phyloP scores from a whole-genome alignment of 148 eudicot genomes.

The Rhododendron williamsianum region DNA sequence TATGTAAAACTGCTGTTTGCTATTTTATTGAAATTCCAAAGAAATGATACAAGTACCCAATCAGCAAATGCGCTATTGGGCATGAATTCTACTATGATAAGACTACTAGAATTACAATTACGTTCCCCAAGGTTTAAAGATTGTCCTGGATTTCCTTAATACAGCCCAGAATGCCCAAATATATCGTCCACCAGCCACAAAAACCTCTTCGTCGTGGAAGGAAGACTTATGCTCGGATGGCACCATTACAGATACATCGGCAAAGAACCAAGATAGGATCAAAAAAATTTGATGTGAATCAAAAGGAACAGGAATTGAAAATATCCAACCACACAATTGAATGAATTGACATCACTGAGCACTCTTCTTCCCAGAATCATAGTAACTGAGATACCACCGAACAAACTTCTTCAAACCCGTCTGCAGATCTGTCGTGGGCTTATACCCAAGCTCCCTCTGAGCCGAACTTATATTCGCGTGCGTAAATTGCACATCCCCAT shows the following conservation, averaged over 20 bases:
- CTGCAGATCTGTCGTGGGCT: conserved; percentile 67
- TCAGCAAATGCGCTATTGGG: conserved; percentile 37
- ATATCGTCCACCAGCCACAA: conserved; percentile 26
- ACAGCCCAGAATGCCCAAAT: conserved; percentile 35
- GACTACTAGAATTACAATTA: conserved; percentile 58
- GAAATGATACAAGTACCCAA: conserved; percentile 38
- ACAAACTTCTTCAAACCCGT: conserved; percentile 78
- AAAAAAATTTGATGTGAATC: conserved; percentile 50
- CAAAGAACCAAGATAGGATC: conserved; percentile 24
- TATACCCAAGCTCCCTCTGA: conserved; percentile 67
- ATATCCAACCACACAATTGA: conserved; percentile 30
- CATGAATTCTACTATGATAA: conserved; percentile 53
- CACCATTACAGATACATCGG: conserved; percentile 33
- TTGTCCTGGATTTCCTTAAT: conserved; percentile 23
- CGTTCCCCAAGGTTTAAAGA: conserved; percentile 29
- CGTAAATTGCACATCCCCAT: conserved; percentile 74
- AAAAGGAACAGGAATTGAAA: conserved; percentile 40
- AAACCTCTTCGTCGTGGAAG: conserved; percentile 31
- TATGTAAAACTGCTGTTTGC: background rate
- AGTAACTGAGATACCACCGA: conserved; percentile 66
- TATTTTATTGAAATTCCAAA: conserved; percentile 39
- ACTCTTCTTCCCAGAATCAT: conserved; percentile 53
- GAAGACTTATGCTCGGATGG: conserved; percentile 28
- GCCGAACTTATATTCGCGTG: conserved; percentile 80
- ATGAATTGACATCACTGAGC: conserved; percentile 33